Evolutionary conservation across 768 basidiomycete genomes (phyloP).

Genomic region (Cystobasidium tubakii): DNA sequence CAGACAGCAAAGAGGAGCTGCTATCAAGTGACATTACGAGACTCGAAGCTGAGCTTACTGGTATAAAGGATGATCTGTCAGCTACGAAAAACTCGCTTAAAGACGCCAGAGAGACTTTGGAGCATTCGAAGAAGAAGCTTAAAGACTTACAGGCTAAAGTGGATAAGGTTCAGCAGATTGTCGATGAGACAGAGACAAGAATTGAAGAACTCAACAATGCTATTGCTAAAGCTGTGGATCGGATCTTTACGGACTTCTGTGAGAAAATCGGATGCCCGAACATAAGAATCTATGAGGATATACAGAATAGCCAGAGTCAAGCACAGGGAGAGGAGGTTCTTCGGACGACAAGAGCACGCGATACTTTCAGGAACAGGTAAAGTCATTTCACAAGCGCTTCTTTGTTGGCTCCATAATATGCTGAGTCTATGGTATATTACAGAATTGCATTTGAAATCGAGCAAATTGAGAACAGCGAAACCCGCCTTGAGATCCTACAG

Average conservation of each 20-base stretch:
- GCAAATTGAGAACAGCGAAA: slow-evolving; percentile 50
- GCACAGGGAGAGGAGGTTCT: slow-evolving; percentile 78
- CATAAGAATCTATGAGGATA: slow-evolving; percentile 89
- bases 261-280: slow-evolving; percentile 66
- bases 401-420: neutral
- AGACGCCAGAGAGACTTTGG: neutral
- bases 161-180: slow-evolving; percentile 63
- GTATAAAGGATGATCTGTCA: slow-evolving; percentile 79
- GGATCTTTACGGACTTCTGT: slow-evolving; percentile 72
- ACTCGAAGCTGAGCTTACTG: slow-evolving; percentile 66
- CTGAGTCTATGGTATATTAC: neutral
- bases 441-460: slow-evolving; percentile 78
- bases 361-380: slow-evolving; percentile 73
- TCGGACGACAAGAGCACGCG: slow-evolving; percentile 78
- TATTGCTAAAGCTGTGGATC: slow-evolving; percentile 73
- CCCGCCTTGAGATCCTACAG: slow-evolving; percentile 35
- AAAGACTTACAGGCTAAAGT: slow-evolving; percentile 1
- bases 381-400: neutral
- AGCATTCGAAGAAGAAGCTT: neutral
- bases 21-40: slow-evolving; percentile 51
- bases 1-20: slow-evolving; percentile 63
- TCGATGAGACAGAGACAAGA: slow-evolving; percentile 62
- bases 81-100: slow-evolving; percentile 18
- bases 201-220: slow-evolving; percentile 46
- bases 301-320: slow-evolving; percentile 78